phyloP scores from a whole-genome alignment of 345 rosid genomes.

The Linum lewisii region DNA sequence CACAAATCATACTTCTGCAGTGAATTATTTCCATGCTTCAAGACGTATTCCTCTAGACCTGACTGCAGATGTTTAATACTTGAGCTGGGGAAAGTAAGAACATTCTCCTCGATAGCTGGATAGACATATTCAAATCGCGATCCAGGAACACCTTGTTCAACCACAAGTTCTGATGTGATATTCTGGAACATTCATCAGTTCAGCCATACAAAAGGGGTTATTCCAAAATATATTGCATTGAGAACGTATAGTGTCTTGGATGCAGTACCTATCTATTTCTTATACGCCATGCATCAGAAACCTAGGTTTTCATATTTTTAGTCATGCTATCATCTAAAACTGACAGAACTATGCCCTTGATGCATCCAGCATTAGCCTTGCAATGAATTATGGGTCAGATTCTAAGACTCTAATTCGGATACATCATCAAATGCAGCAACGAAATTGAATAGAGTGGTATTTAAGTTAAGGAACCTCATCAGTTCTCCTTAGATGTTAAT shows the following conservation, averaged over 20 bases:
- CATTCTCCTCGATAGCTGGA: slow-evolving; percentile 36
- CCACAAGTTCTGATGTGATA: slow-evolving; percentile 59
- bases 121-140: slow-evolving; percentile 38
- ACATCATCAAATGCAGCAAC: too few species aligned
- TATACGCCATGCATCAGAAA: neutral
- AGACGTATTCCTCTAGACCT: slow-evolving; percentile 69
- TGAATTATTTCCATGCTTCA: slow-evolving; percentile 46
- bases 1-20: slow-evolving; percentile 36
- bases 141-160: slow-evolving; percentile 32
- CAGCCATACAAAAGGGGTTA: neutral
- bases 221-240: neutral
- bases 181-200: slow-evolving; percentile 33
- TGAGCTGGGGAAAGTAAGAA: slow-evolving; percentile 35
- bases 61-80: slow-evolving; percentile 53
- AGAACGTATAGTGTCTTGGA: too few species aligned
- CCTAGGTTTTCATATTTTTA: neutral
- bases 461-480: too few species aligned
- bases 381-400: too few species aligned
- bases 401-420: too few species aligned
- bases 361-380: neutral
- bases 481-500: too few species aligned
- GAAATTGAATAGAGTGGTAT: too few species aligned
- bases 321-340: neutral
- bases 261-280: too few species aligned
- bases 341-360: neutral